These are phyloP conservation scores for Solanum phureja DNA, from an alignment of 257 asterid species.

Conservation along the genomic window DNA sequence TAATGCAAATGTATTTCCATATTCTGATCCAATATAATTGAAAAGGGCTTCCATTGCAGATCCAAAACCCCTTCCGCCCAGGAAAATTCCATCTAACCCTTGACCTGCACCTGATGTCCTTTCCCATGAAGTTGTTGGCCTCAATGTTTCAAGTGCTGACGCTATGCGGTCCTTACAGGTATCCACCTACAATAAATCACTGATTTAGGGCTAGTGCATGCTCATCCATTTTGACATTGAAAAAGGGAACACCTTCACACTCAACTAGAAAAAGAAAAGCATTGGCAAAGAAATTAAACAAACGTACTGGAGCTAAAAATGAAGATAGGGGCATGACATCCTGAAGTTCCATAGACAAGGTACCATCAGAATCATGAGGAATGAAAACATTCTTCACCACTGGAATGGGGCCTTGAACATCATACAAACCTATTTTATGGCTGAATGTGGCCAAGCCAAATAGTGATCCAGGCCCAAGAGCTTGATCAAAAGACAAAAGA, in stretches of 20 bases:
- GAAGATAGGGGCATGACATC: conserved; percentile 97
- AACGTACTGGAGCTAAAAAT: conserved; percentile 87
- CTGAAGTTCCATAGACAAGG: conserved; percentile 72
- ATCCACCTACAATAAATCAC: conserved; percentile 56
- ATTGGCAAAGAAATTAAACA: conserved; percentile 1
- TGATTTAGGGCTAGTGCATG: conserved; percentile 3
- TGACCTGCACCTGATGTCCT: conserved; percentile 85
- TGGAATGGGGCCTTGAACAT: conserved; percentile 97
- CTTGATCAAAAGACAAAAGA: conserved; percentile 33
- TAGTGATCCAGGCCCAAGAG: conserved; percentile 94
- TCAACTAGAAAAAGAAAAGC: not conserved
- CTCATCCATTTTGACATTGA: not conserved
- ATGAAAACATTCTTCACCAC: conserved; percentile 89
- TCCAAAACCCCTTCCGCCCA: conserved; percentile 97
- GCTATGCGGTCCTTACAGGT: conserved; percentile 82
- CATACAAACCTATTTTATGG: conserved; percentile 93
- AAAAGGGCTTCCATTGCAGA: conserved; percentile 93
- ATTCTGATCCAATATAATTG: conserved; percentile 87
- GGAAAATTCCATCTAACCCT: conserved; percentile 81
- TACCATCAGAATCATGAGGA: conserved; percentile 66
- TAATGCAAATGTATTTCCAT: conserved; percentile 89
- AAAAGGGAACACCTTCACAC: not conserved
- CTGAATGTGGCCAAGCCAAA: conserved; percentile 96
- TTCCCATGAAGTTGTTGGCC: conserved; percentile 93
- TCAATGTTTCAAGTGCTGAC: conserved; percentile 84